phyloP scores from a whole-genome alignment of 2,329 filamentous ascomycete species.

The Paracamarosporium sp. region DNA sequence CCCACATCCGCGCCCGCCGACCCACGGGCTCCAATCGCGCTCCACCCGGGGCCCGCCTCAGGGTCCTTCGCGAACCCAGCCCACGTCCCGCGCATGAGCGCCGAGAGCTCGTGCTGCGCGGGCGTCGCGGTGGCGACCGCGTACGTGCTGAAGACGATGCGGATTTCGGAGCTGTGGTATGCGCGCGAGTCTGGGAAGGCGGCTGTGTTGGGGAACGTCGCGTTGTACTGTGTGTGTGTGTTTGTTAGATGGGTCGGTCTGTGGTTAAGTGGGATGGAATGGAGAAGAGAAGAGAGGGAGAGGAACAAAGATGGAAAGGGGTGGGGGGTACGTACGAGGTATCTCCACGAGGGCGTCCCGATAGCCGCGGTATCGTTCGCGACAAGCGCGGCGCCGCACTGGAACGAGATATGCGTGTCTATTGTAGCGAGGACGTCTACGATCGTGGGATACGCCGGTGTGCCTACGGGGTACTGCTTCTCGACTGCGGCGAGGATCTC shows the following conservation, averaged over 20 bases:
- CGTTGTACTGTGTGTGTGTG: constrained; percentile 28
- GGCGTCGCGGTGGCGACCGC: constrained; percentile 20
- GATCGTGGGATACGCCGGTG: constrained; percentile 16
- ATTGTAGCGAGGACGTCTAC: constrained; percentile 27
- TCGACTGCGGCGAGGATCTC: constrained; percentile 20
- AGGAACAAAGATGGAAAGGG: no score
- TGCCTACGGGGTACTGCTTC: constrained; percentile 30
- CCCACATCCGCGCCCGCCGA: constrained; percentile 1
- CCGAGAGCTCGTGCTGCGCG: constrained; percentile 24
- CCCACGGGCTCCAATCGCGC: constrained; percentile 21
- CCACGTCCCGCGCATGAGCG: constrained; percentile 31
- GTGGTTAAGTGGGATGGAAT: no score
- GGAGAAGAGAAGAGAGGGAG: no score
- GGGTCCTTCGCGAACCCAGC: constrained; percentile 38
- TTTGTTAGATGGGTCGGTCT: no score
- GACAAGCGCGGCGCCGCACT: constrained; percentile 28
- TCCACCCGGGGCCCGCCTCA: constrained; percentile 30
- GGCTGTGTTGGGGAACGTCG: constrained; percentile 33
- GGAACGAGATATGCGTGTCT: constrained; percentile 23
- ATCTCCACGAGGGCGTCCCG: constrained; percentile 34
- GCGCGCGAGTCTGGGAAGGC: constrained; percentile 14
- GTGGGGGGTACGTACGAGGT: no score
- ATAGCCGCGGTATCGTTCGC: constrained; percentile 28
- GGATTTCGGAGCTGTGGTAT: constrained; percentile 33
- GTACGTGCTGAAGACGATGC: constrained; percentile 32